Conservation (phyloP, 441 rosid species). For the Croton setiger region DNA sequence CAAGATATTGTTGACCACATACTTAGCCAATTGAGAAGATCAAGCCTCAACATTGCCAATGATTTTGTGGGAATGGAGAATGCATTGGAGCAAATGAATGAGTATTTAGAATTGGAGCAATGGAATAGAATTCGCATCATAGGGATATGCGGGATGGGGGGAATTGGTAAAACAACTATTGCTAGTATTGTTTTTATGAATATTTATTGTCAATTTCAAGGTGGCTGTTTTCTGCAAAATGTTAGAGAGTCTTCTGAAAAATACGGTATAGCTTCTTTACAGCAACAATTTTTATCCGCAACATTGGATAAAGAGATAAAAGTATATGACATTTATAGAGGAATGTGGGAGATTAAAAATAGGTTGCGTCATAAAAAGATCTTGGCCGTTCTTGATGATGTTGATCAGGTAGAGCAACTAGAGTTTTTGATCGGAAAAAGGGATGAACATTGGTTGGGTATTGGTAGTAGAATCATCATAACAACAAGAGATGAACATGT, state of each 20-base stretch:
- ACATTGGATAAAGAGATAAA: neutral
- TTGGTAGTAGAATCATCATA: slow-evolving; percentile 22
- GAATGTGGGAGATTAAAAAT: neutral
- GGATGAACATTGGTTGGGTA: slow-evolving; percentile 21
- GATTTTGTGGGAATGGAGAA: neutral
- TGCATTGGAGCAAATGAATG: neutral
- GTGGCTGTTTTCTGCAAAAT: neutral
- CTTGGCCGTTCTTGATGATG: slow-evolving; percentile 19
- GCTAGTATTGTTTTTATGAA: neutral
- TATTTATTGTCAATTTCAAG: neutral
- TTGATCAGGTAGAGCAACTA: slow-evolving; percentile 9
- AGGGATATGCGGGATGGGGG: neutral
- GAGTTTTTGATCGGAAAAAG: slow-evolving; percentile 12
- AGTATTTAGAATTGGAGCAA: neutral
- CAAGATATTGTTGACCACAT: neutral
- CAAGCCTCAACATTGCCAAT: neutral
- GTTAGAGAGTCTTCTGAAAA: neutral
- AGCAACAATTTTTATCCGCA: slow-evolving; percentile 7
- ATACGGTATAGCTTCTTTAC: neutral
- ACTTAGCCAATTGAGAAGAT: neutral
- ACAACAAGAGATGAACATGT: slow-evolving; percentile 23
- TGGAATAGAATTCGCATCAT: neutral
- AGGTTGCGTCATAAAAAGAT: slow-evolving; percentile 1
- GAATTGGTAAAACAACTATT: neutral
- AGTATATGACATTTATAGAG: neutral